Evolutionary conservation across 768 basidiomycete genomes (phyloP).

Genomic region (Rhodotorula kratochvilovae): DNA sequence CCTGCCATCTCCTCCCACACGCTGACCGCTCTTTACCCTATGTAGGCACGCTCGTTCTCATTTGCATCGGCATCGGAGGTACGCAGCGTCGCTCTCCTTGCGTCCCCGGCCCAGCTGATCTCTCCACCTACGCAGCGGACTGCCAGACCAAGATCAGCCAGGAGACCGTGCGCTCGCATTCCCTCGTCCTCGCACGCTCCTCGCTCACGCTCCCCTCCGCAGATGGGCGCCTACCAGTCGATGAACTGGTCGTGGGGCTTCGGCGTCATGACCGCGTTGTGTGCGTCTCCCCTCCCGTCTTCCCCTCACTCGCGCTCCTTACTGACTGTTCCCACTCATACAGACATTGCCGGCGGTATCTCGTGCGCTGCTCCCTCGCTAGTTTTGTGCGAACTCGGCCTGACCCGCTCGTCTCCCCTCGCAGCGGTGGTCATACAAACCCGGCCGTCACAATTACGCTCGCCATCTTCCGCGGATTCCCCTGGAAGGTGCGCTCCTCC

Average conservation of each 20-base stretch:
- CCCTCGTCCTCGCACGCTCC: not conserved
- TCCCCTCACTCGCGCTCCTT: too few species aligned
- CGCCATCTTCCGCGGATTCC: slow-evolving; percentile 35
- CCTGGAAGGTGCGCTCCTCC: slow-evolving; percentile 23
- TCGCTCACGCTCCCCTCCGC: not conserved
- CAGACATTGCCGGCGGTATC: slow-evolving; percentile 34
- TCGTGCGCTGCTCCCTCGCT: not conserved
- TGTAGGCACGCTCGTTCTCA: slow-evolving; percentile 9
- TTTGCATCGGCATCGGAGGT: slow-evolving; percentile 29
- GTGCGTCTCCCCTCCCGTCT: not conserved
- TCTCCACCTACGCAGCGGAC: not conserved
- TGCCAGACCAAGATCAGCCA: slow-evolving; percentile 30
- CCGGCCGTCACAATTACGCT: slow-evolving; percentile 22
- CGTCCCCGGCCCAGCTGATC: not conserved
- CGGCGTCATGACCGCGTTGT: slow-evolving; percentile 26
- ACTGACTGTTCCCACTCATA: not conserved
- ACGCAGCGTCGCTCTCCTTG: not conserved
- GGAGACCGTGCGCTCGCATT: not conserved
- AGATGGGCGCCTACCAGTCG: slow-evolving; percentile 3
- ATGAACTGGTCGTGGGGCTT: slow-evolving; percentile 30
- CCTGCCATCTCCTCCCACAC: not conserved
- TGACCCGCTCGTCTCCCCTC: not conserved
- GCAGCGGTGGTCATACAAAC: slow-evolving; percentile 32
- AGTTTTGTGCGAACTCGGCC: not conserved
- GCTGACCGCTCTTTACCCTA: too few species aligned